phyloP scores from a whole-genome alignment of 768 basidiomycete species.

The Agaricus bisporus region DNA sequence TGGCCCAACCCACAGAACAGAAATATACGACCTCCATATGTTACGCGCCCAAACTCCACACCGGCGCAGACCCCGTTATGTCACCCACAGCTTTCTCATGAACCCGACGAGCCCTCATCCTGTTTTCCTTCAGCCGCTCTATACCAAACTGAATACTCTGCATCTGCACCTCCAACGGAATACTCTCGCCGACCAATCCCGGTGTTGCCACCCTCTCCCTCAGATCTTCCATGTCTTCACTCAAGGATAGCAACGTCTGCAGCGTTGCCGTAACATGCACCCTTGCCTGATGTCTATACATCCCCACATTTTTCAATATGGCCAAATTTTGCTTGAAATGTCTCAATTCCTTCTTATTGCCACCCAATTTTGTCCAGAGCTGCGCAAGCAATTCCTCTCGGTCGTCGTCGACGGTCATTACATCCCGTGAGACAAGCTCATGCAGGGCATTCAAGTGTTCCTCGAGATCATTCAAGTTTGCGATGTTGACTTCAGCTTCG shows the following conservation, averaged over 20 bases:
- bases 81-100: conserved; percentile 27
- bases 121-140: conserved; percentile 53
- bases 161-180: conserved; percentile 73
- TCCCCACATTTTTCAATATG: conserved; percentile 48
- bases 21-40: neutral
- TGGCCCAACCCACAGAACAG: too few species aligned
- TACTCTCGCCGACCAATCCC: conserved; percentile 47
- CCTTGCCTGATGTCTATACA: conserved; percentile 55
- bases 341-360: conserved; percentile 45
- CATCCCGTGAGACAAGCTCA: conserved; percentile 56
- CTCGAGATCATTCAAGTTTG: conserved; percentile 57
- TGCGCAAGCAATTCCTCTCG: conserved; percentile 52
- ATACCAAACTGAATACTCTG: conserved; percentile 62
- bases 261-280: conserved; percentile 63
- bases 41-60: conserved; percentile 7
- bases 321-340: conserved; percentile 44
- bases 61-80: conserved; percentile 7
- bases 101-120: conserved; percentile 41
- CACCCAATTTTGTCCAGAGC: conserved; percentile 67
- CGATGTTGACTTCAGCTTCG: conserved; percentile 57
- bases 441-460: conserved; percentile 50
- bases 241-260: conserved; percentile 56
- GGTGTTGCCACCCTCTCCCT: conserved; percentile 68
- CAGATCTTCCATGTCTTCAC: conserved; percentile 71
- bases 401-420: conserved; percentile 34